Evolutionary conservation across 106 monocot genomes (phyloP).

Genomic region (Ottelia alismoides): DNA sequence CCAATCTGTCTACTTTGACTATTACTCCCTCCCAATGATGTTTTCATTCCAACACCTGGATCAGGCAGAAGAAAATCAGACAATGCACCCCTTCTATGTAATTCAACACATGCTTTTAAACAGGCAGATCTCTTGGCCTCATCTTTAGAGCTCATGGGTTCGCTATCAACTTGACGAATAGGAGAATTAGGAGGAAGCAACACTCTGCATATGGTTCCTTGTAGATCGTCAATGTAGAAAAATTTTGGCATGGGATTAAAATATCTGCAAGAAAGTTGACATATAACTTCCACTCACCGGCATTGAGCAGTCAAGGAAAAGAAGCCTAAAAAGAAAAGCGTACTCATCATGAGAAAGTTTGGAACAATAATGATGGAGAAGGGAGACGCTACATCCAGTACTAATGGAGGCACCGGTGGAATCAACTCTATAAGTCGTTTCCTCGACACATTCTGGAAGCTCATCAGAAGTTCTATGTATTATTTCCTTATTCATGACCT

Average conservation of each 20-base stretch:
- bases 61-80: constrained; percentile 80
- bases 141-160: constrained; percentile 64
- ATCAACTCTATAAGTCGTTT: constrained; percentile 50
- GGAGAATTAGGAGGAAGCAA: constrained; percentile 90
- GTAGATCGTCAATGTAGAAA: constrained; percentile 44
- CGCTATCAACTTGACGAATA: constrained; percentile 62
- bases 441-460: constrained; percentile 57
- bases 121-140: constrained; percentile 83
- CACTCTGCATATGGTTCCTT: constrained; percentile 63
- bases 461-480: constrained; percentile 42
- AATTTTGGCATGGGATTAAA: constrained; percentile 63
- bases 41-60: constrained; percentile 15
- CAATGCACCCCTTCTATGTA: constrained; percentile 69
- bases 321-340: constrained; percentile 3
- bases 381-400: constrained; percentile 77
- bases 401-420: constrained; percentile 83
- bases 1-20: constrained; percentile 12
- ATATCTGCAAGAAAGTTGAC: constrained; percentile 30
- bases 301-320: too few relatives aligned
- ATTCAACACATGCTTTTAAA: constrained; percentile 59
- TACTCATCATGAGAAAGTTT: constrained; percentile 83
- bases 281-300: too few relatives aligned
- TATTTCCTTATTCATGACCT: constrained; percentile 74
- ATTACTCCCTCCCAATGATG: constrained; percentile 6
- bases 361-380: constrained; percentile 73